Conservation (phyloP, 805 yeast genomes). For the Yarrowia sp. region DNA sequence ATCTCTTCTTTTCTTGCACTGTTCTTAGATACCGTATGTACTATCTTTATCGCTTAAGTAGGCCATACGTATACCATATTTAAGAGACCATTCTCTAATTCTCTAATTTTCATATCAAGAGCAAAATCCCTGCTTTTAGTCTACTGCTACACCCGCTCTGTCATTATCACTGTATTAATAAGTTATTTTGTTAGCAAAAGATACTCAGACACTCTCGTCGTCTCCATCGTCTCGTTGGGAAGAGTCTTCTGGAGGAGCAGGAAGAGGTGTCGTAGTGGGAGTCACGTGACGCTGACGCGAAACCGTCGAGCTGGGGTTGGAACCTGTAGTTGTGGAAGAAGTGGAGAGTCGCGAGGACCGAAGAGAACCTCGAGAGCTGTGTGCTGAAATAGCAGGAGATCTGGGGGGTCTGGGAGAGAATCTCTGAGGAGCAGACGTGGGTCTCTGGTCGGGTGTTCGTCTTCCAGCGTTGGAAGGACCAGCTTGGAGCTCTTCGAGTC, state of each 20-base stretch:
- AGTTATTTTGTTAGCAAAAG: conserved; percentile 31
- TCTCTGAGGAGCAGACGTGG: conserved; percentile 2
- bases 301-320: conserved; percentile 13
- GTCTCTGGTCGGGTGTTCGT: background rate
- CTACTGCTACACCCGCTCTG: too few species aligned
- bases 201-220: background rate
- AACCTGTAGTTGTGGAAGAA: background rate
- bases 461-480: conserved; percentile 1
- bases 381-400: background rate
- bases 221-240: background rate
- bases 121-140: too few species aligned
- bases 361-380: background rate
- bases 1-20: too few species aligned
- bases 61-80: too few species aligned
- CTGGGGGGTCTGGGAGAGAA: conserved; percentile 17
- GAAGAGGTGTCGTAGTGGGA: conserved; percentile 14
- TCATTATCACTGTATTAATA: conserved; percentile 13
- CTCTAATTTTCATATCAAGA: too few species aligned
- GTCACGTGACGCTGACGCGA: conserved; percentile 18
- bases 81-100: too few species aligned
- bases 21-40: too few species aligned
- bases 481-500: background rate
- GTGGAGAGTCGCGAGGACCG: background rate
- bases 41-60: too few species aligned
- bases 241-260: conserved; percentile 8